Evolutionary conservation across 2,329 filamentous ascomycete species (phyloP).

Genomic region (Microsporum canis): DNA sequence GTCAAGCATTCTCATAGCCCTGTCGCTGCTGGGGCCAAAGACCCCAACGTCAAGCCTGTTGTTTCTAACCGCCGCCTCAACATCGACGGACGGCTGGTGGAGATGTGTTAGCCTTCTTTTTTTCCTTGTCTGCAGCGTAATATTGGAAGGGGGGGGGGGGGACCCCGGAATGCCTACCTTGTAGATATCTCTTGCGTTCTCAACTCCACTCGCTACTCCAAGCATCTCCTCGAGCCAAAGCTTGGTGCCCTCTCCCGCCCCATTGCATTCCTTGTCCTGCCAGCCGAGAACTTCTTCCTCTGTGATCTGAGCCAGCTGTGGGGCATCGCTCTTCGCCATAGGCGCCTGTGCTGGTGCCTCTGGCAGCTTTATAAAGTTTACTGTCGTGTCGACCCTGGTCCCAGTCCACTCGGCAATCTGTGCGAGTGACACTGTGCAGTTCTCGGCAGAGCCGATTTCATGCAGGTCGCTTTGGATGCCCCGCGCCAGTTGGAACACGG

Average conservation of each 20-base stretch:
- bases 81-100: constrained; percentile 41
- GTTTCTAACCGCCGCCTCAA: constrained; percentile 42
- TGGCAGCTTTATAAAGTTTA: constrained; percentile 64
- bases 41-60: constrained; percentile 43
- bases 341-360: constrained; percentile 15
- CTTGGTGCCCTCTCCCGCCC: background rate
- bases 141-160: background rate
- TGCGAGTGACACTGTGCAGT: constrained; percentile 51
- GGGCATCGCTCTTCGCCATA: background rate
- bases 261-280: background rate
- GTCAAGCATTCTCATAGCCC: constrained; percentile 12
- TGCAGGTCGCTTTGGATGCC: constrained; percentile 58
- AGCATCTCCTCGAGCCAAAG: background rate
- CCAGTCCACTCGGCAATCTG: constrained; percentile 69
- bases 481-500: constrained; percentile 43
- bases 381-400: constrained; percentile 56
- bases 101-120: constrained; percentile 13
- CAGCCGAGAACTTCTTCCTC: constrained; percentile 6
- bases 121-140: background rate
- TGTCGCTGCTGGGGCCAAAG: constrained; percentile 35
- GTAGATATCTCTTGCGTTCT: constrained; percentile 11
- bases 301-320: constrained; percentile 4
- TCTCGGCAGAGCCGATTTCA: constrained; percentile 45
- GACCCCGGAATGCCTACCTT: constrained; percentile 13
- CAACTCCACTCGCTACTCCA: background rate